phyloP scores from a whole-genome alignment of 2,329 filamentous ascomycete species.

The Cordyceps tenuipes region DNA sequence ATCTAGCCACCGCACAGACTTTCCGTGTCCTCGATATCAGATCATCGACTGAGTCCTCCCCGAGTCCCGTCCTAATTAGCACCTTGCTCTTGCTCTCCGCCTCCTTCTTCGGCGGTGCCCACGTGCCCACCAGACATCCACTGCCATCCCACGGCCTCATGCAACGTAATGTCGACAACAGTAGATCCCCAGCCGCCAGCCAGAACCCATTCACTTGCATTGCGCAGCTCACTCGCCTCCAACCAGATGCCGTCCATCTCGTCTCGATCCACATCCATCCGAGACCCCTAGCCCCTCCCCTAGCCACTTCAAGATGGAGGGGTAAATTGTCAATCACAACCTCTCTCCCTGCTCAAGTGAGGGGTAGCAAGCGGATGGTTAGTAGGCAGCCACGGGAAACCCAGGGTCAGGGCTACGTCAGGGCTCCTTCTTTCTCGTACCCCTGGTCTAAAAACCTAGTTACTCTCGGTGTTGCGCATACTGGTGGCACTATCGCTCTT shows the following conservation, averaged over 20 bases:
- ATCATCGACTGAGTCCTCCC: background rate
- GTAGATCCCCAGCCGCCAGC: slow-evolving; percentile 1
- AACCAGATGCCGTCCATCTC: slow-evolving; percentile 9
- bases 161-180: slow-evolving; percentile 1
- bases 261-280: slow-evolving; percentile 3
- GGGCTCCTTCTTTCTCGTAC: background rate
- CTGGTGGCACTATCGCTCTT: background rate
- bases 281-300: slow-evolving; percentile 9
- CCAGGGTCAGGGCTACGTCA: background rate
- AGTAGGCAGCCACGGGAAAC: background rate
- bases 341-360: slow-evolving; percentile 2
- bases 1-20: background rate
- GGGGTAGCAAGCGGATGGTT: background rate
- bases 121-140: background rate
- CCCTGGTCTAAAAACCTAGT: no score
- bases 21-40: background rate
- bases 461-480: background rate
- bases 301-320: slow-evolving; percentile 10
- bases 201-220: slow-evolving; percentile 3
- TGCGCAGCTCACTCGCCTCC: slow-evolving; percentile 2
- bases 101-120: background rate
- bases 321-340: slow-evolving; percentile 5
- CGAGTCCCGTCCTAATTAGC: background rate
- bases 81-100: background rate
- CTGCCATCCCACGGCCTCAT: background rate